Evolutionary conservation across 2,329 filamentous ascomycete genomes (phyloP), one percentile per base, ranked within the genome.

Genomic region (Aspergillus clavatus): DNA sequence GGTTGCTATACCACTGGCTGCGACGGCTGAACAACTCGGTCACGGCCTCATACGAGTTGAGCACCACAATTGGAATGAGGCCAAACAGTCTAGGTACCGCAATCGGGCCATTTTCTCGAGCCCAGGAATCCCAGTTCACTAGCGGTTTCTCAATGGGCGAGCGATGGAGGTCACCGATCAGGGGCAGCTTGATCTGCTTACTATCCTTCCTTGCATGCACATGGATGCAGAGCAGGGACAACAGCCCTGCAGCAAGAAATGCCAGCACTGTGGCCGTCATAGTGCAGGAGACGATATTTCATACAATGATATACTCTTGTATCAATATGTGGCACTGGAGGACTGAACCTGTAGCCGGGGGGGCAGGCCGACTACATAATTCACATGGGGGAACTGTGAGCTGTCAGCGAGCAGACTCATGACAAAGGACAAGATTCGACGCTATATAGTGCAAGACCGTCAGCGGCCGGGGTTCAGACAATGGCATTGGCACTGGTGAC

Each of bases 11-110:
- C 47, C 65, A 64, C 29, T 55, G 56, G 2, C 69, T 69, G 45
- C 67, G 65, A 42, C 65, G 65, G n/a, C 70, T 70, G 40, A 68
- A 65, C 4, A 73, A 53, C 38, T 70, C 69, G 10, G 60, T 61
- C n/a, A 66, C 63, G 11, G 64, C 61, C 4, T 64, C 60, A 3
- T 55, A 57, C 7, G 62, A 63, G 35, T 67, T 65, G 2, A 71
- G 55, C 1, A 72, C 52, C 6, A 72, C 65, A n/a, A 71, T 54
- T 8, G 69, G 69, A 7, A 59, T 52, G 1, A 65, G 53, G 0
- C 67, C 69, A 27, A 67, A 52, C 2, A 59, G 43, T 12, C 43
- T 55, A n/a, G 54, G 47, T 1, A 58, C 43, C 3, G 53, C 46
- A 14, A 72, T 65, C 0, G 65, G 60, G 1, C 69, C 69, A 56